Base-by-base conservation (phyloP, 2,329 filamentous ascomycete genomes). In the Xylariomycetidae sp. region DNA sequence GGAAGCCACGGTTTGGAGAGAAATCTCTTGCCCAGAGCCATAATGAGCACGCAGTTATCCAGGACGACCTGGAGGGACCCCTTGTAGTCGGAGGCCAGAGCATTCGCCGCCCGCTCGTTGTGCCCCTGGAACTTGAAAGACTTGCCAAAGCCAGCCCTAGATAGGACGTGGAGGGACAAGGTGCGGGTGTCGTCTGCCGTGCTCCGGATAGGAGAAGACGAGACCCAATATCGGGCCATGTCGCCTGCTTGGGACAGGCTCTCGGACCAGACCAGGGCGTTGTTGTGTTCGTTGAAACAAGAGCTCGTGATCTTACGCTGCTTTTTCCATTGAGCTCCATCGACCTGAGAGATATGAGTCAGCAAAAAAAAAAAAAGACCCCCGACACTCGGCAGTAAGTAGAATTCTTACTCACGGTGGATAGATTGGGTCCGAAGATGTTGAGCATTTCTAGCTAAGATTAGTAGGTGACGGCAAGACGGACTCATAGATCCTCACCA, bases 271-370 rank as follows among this genome's bases (percentile, higher is more conserved):
- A 54, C 54, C 3, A 53, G 33, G 3, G 44, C 40, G 31, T 53
- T 51, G 27, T 45, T 57, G 6, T 43, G 42, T 16, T 60, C 53
- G 25, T 50, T 55, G 36, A 59, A 58, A 16, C 42, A 56, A 1
- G 22, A 32, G 2, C 43, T 32, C 1, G 50, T 44, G 2, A 56
- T 41, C 30, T 43, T 50, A 2, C 57, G 48, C 16, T 54, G 50
- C 16, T 12, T 40, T 22, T 44, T 43, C 48, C 45, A 50, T 20
- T 19, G 16, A 11, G 33, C 10, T 4, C 47, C 47, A 25, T 50
- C 40, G 9, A 29, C 38, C 40, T 43, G 28, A 32, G 8, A n/a
- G n/a, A n/a, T n/a, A n/a, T n/a, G n/a, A 16, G 28, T n/a, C 17
- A 34, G 15, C 12, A 25, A 4, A 14, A 27, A 31, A 15, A 28